Evolutionary conservation across 345 rosid genomes (phyloP), one percentile per base, ranked within the genome.

Genomic region (Salix brachista): DNA sequence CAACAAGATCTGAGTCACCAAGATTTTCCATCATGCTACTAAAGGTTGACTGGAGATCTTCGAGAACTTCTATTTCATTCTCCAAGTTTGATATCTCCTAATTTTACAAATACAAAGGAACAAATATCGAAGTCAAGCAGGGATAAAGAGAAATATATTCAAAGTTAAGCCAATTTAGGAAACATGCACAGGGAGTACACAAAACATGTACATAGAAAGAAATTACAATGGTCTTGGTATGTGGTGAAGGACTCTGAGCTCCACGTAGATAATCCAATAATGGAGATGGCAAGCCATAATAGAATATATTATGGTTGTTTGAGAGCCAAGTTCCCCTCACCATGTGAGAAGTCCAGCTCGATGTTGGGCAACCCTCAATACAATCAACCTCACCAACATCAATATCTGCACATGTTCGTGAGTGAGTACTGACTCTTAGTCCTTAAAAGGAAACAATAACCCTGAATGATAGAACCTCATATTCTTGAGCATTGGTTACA

Each of bases 301-400:
- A 75, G 87, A 96, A 96, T 71, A 90, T 83, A 70, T 46, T 23
- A 56, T 90, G 93, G 79, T 89, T 89, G 26, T 80, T 86, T 28
- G 97, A 93, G 58, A 91, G 83, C 98, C 97, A 96, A 68, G 98
- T 96, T 69, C 94, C 98, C 46, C 98, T 89, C 68, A 96, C 88
- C 99, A 93, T 93, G 87, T 96, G 97, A 80, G 86, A 69, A 74
- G 85, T 86, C 91, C 91, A 84, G 65, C 79, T 80, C 65, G 81
- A 82, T 48, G 69, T 62, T 16, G 85, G 65, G 65, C 83, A 39
- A 8, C 70, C 87, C 74, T 86, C 90, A 41, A 66, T 52, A 39
- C 77, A 65, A 75, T 80, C 91, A 67, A 62, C 77, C 60, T 78
- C 77, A 19, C 81, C 83, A 83, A 69, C 86, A 85, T 88, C 97